Percentiles rank a stretch among this genome's conserved stretches.
These are phyloP conservation scores for Dryas integrifolia DNA, from an alignment of 331 rosid species.

Conservation along the genomic window DNA sequence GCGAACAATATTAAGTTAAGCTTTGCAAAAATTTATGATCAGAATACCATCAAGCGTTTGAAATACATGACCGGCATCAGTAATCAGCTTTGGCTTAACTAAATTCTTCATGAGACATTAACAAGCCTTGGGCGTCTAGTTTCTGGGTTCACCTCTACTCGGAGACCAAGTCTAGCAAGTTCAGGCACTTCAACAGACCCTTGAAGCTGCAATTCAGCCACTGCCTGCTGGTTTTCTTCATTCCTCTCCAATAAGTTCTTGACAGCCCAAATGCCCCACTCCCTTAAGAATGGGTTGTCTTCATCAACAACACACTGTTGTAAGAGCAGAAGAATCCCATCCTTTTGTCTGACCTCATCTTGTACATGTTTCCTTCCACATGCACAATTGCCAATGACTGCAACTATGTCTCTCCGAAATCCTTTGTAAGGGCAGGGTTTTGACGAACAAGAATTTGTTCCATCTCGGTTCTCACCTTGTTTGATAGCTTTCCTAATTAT, in stretches of 20 bases:
- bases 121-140: conserved; percentile 66
- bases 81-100: neutral
- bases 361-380: conserved; percentile 62
- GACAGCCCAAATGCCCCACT: conserved; percentile 78
- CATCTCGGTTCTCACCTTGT: conserved; percentile 38
- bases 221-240: conserved; percentile 60
- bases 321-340: conserved; percentile 63
- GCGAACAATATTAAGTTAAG: neutral
- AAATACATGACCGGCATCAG: neutral
- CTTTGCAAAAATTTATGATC: neutral
- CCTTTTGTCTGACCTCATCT: conserved; percentile 52
- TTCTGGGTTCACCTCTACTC: conserved; percentile 64
- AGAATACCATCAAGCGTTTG: neutral
- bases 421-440: conserved; percentile 75
- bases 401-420: conserved; percentile 75
- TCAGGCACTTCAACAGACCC: conserved; percentile 71
- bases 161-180: conserved; percentile 64
- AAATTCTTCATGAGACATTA: conserved; percentile 36
- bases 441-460: conserved; percentile 17
- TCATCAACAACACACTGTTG: conserved; percentile 86
- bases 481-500: conserved; percentile 50
- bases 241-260: conserved; percentile 74
- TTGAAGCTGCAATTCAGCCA: conserved; percentile 70
- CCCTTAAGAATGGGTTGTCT: conserved; percentile 78
- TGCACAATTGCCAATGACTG: conserved; percentile 63